Base-by-base conservation (phyloP, 2,329 filamentous ascomycete species). In the Calycina marina region DNA sequence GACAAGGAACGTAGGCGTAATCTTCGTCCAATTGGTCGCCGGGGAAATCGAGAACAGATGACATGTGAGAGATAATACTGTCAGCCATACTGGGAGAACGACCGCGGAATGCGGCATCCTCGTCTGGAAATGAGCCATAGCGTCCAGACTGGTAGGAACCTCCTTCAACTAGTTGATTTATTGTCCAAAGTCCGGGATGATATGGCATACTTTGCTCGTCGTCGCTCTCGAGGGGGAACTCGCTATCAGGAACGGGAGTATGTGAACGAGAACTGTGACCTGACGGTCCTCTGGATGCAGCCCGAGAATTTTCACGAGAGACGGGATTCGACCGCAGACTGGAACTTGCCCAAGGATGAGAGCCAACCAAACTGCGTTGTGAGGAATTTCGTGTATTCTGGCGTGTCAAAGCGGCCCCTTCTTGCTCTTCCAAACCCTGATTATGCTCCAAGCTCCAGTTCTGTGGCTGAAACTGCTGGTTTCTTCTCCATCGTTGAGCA, bases 1-100 rank as follows among this genome's bases (percentile, higher is more conserved):
- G 81, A 57, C 86, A 85, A 11, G 90, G 90, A 11, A 96, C 88
- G 49, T 90, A 93, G 20, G 80, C 83, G 54, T 84, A 84, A 52
- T 96, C 86, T 45, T 93, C 84, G 20, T 83, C 78, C 38, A 83
- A 74, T 2, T 72, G 64, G 40, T 78, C 72, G 40, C 80, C 73
- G 26, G 62, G 64, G 6, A 67, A 67, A 48, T 62, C 71, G 48
- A 77, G 72, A 22, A 77, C 56, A 1, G 71, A 73, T 3, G 72
- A 77, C 67, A 77, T 72, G 56, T 76, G 65, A 31, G 79, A 72
- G 47, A 78, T 73, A 48, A 74, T 72, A 38, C 81, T 90, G 32
- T 81, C 83, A 4, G 80, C 74, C 57, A 86, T 70, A 51, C 85
- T 93, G 18, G 83, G 78, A 4, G 81, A 81, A 31, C 83, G 70